Base-by-base conservation (phyloP, 331 rosid genomes). In the Pyracantha coccinea region DNA sequence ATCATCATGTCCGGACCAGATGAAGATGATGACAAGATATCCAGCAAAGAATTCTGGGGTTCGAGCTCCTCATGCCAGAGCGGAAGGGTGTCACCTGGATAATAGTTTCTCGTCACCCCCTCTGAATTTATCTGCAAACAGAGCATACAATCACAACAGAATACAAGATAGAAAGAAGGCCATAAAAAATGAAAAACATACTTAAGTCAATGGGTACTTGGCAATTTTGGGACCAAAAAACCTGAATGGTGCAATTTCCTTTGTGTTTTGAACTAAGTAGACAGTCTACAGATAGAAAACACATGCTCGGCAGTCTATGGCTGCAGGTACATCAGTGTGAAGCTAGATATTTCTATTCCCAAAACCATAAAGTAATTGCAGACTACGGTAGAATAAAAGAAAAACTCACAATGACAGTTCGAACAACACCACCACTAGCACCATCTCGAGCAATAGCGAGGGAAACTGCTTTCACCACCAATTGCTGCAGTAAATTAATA, bases 401-500 rank as follows among this genome's bases (percentile, higher is more conserved):
- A 52, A 78, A 25, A 72, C 98, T 91, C 81, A 93, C 98, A 58
- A 78, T 89, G 65, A 91, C 97, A 2, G 97, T 91, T 25, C 98
- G 93, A 68, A 93, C 96, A 20, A 93, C 98, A 21, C 98, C 98
- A 8, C 98, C 98, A 80, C 97, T 93, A 19, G 97, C 98, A 47
- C 98, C 98, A 38, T 93, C 98, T 29, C 97, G 93, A 12, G 97
- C 98, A 77, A 93, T 93, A 58, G 98, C 96, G 41, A 93, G 93
- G 44, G 98, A 93, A 72, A 93, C 98, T 47, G 97, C 97, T 84
- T 91, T 93, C 33, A 81, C 81, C 2, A 91, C 96, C 68, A 93
- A 79, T 45, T 85, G 88, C 97, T 93, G 92, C 73, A 73, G 16
- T 19, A 38, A 41, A 66, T 10, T 52, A 78, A 54, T 47, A 54